Evolutionary conservation across 108 stramenopile genomes (phyloP), one percentile per base, ranked within the genome.

Genomic region (Skeletonema tropicum): DNA sequence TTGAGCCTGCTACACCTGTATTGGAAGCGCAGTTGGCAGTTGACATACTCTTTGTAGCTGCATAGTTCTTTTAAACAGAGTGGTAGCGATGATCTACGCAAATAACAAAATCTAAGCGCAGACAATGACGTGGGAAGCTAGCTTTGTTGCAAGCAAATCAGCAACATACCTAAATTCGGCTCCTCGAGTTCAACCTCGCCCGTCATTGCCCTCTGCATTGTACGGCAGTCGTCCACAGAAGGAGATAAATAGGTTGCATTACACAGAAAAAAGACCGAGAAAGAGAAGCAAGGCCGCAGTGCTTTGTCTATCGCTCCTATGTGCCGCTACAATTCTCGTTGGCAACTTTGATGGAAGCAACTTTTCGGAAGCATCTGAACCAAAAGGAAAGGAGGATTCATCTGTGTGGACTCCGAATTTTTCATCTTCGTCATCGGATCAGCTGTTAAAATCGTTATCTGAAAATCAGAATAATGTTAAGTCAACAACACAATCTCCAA

Each of bases 301-400:
- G 36, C 7, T 63, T 15, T 64, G 36, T 17, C 3, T 65, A 1
- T 33, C 69, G 6, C 64, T 77, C 6, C 10, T 77, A 15, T 70
- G 69, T 64, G 66, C 76, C 12, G 59, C 48, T 35, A 21, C 66
- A n/a, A 31, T 77, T 25, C 49, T 77, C 1, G 41, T 77, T 9
- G 69, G 76, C 12, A 64, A 55, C 52, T 70, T 77, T 59, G 69
- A 77, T 17, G 68, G 52, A 15, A 61, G 35, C 39, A 31, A 41
- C 42, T 14, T 36, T 55, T 62, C 68, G 33, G 61, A 36, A 21
- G 61, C 59, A 21, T 77, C 39, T 38, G 49, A 71, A 23, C 14
- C 58, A 42, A 58, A 35, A 23, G 49, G 55, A 52, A 17, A 38
- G 75, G 66, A 33, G 26, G 48, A 62, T 32, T 57, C 41, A 48